Evolutionary conservation across 768 basidiomycete genomes (phyloP), one percentile per base, ranked within the genome.

Genomic region (Pleurotus sapidus): DNA sequence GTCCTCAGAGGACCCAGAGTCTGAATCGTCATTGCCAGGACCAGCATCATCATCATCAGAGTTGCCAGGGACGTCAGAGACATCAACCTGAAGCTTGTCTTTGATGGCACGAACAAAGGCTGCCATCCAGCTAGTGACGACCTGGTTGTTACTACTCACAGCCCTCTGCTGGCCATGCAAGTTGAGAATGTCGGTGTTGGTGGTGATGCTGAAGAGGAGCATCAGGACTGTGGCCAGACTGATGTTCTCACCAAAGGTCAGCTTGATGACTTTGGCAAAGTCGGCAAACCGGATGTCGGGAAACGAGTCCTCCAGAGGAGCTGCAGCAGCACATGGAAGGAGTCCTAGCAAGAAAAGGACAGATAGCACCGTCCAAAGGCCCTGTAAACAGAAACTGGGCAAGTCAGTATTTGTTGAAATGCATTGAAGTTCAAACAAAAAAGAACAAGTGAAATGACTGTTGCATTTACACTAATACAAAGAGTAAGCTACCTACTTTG

Each of bases 161-260:
- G 23, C 46, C 30, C 14, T 39, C 40, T 56, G 55, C 17, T 43
- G 17, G 15, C 40, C 55, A 56, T 56, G 55, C 18, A 56, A 34
- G 34, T 43, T 43, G 25, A 56, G 55, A 11, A 56, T 12, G 6
- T 56, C 43, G 24, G 55, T 23, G 55, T 56, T 56, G 17, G 12
- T 17, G 15, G 43, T 56, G 6, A 56, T 17, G 55, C 20, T 12
- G 23, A 56, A 30, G 20, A 56, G 39, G 6, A 56, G 17, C 23
- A 46, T 46, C 37, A 56, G 23, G 3, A 56, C 43, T n/a, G 55
- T 56, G 27, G 42, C 39, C 15, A 56, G 55, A 11, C 12, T 40
- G 55, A 56, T 46, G 12, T 46, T 17, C n/a, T 24, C 17, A 17
- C 42, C 34, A 46, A 56, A 56, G 20, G 27, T 18, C 40, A 45